These are phyloP conservation scores for Cladosporium sphaerospermum DNA, from an alignment of 2,329 filamentous ascomycete species.

Conservation along the genomic window DNA sequence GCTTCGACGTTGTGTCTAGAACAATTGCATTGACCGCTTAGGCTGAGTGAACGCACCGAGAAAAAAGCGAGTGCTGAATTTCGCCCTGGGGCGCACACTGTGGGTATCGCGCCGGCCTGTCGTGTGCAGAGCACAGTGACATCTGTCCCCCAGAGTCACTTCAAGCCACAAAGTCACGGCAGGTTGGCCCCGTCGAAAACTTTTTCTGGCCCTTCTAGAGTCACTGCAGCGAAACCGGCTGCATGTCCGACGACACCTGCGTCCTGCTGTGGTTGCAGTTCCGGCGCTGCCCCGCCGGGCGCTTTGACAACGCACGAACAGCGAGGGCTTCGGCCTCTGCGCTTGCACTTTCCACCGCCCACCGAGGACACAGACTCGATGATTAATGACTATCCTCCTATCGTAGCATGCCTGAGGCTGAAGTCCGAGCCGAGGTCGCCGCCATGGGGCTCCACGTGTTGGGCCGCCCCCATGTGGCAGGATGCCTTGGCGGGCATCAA, in stretches of 20 bases:
- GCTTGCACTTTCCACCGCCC: constrained; percentile 1
- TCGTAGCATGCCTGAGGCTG: constrained; percentile 2
- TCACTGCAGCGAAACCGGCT: constrained; percentile 3
- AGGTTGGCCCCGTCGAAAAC: no score
- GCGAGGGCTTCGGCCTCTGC: background rate
- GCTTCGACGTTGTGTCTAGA: no score
- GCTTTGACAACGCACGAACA: constrained; percentile 9
- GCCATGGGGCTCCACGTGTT: background rate
- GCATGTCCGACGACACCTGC: constrained; percentile 3
- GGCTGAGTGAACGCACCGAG: background rate
- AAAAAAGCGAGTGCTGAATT: background rate
- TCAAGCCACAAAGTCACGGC: no score
- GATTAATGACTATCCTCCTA: no score
- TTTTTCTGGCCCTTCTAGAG: background rate
- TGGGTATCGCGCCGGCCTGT: no score
- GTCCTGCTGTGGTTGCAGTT: constrained; percentile 3
- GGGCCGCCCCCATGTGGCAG: background rate
- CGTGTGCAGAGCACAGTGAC: no score
- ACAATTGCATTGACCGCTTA: background rate
- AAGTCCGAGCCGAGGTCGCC: no score
- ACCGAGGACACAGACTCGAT: no score
- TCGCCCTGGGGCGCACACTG: background rate
- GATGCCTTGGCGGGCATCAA: background rate
- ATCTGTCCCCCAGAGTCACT: no score
- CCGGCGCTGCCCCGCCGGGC: background rate